Conservation (phyloP, 2,329 filamentous ascomycete species). For the Simplicillium aogashimaense region DNA sequence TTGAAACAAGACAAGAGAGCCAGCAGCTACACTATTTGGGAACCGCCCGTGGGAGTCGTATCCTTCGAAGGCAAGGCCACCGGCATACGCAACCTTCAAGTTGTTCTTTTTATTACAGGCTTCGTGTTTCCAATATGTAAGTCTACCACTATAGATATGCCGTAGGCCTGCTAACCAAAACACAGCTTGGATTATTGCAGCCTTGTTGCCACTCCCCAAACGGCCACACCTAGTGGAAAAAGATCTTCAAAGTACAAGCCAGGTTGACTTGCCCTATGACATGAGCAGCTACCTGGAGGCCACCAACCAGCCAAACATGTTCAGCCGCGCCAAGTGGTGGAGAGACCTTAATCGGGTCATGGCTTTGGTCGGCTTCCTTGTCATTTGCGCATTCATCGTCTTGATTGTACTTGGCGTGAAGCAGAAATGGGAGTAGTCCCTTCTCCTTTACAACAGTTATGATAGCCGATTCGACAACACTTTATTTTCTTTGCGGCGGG, state of each 20-base stretch:
- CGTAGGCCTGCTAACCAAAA: conserved; percentile 13
- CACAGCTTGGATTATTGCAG: conserved; percentile 69
- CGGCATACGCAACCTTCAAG: conserved; percentile 62
- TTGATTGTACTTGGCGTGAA: conserved; percentile 42
- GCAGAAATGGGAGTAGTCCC: conserved; percentile 30
- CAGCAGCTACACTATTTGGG: conserved; percentile 55
- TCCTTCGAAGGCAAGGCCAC: conserved; percentile 49
- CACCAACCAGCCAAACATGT: conserved; percentile 31
- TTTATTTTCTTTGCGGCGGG: neutral
- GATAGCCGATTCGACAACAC: conserved; percentile 3
- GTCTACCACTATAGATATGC: conserved; percentile 15
- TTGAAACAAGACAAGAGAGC: conserved; percentile 53
- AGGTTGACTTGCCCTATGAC: conserved; percentile 25
- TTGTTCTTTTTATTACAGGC: conserved; percentile 64
- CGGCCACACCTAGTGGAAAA: conserved; percentile 44
- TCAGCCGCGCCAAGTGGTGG: conserved; percentile 49
- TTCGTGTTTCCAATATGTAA: conserved; percentile 68
- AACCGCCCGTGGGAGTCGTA: conserved; percentile 61
- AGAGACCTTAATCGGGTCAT: conserved; percentile 48
- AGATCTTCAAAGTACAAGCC: conserved; percentile 27
- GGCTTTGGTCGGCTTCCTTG: conserved; percentile 44
- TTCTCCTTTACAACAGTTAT: conserved; percentile 12
- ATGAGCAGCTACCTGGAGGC: conserved; percentile 21
- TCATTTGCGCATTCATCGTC: conserved; percentile 40
- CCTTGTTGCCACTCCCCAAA: conserved; percentile 61